Base-by-base conservation (phyloP, 441 rosid species). In the Adansonia rubrostipa region DNA sequence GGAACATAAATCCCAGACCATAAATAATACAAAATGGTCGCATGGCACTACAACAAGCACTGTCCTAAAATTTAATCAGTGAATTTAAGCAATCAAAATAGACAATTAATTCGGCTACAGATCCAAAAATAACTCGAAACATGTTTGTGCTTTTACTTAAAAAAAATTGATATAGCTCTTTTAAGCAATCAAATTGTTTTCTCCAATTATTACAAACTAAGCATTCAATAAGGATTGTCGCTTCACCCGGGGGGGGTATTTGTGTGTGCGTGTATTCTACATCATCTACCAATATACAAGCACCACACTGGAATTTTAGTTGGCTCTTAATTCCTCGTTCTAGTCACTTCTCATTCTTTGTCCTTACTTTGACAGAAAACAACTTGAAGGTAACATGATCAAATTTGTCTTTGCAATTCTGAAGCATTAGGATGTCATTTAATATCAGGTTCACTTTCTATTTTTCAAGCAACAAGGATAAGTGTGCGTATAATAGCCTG, bases 341-440 rank as follows among this genome's bases (percentile, higher is more conserved):
- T 4, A 9, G 14, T 10, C 62, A 9, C 28, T 19, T 20, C 36
- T 24, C 33, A 22, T 61, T 22, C 36, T 19, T 61, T 61, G 15
- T 61, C 64, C 33, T 60, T 61, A 61, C 61, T 60, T 60, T 60
- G 40, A 10, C 65, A 9, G 5, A 61, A 8, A 60, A 60, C 36
- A 20, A 22, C 36, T 20, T 60, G 15, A 60, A 60, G 65, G 4
- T 22, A 36, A 22, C 65, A 22, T 10, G 14, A 22, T 14, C 36
- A 61, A 61, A 2, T 60, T 61, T 22, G 15, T 61, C 65, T 22
- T 61, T 61, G 65, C 40, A 61, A 24, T 61, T 61, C 65, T 61
- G 65, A 36, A 61, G 36, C 65, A 61, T 3, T 0, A 61, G 2
- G 40, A 22, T 4, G 7, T n/a, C 65, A 24, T 61, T 4, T 61